Evolutionary conservation across 768 basidiomycete genomes (phyloP), one percentile per base, ranked within the genome.

Genomic region (Tulasnella sp.): DNA sequence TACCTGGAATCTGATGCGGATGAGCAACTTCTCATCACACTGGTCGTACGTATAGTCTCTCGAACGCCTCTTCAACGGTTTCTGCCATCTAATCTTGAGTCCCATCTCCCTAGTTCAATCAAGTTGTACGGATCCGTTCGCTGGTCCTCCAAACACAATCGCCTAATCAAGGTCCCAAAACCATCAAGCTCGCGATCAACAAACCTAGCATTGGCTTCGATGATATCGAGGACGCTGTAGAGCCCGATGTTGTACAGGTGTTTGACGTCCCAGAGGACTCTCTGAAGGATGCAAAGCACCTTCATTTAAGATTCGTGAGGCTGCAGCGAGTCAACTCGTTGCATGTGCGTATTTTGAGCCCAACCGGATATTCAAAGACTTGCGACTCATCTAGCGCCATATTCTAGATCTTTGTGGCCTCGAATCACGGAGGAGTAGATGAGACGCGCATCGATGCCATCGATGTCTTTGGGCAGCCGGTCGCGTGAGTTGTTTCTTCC

Each of bases 1-100:
- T 82, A 76, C 68, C 74, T 87, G 56, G 72, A 78, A 61, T 85
- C 83, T 65, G 84, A 87, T 66, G 79, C 77, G 1, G 86, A 88
- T 63, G 86, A 83, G 63, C 82, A 88, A 67, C 74, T 88, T 5
- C 70, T 88, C 24, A 60, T 88, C 49, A 85, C 73, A 64, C 75
- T 88, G 55, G 74, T 77, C n/a, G 84, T 85, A 65, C 64, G 80
- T 73, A 15, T 38, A 7, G 5, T 38, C 34, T 15, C 34, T 7
- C 34, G 7, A 7, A 38, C 34, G 5, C 34, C 15, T 7, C 22
- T 63, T 42, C 44, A 38, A 60, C 27, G 4, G 10, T 46, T 43
- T 27, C 24, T 29, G 34, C 4, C 22, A 57, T 24, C 34, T 21
- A 29, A 34, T 59, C 17, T 53, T 62, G 2, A 62, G 60, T 46